Base-by-base conservation (phyloP, 2,329 filamentous ascomycete species). In the Pseudogymnoascus sp. region DNA sequence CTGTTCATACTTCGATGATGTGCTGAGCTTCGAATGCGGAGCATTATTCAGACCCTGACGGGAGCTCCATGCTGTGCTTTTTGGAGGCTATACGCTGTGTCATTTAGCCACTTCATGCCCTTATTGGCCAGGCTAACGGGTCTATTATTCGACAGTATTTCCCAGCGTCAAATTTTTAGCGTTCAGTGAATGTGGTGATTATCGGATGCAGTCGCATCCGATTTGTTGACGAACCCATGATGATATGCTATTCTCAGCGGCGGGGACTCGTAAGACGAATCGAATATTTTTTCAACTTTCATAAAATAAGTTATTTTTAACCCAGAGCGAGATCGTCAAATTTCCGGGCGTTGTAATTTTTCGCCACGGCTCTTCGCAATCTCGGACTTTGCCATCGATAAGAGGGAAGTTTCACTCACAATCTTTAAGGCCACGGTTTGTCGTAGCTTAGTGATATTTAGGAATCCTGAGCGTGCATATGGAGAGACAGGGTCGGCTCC, bases 251-350 rank as follows among this genome's bases (percentile, higher is more conserved):
- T 52, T 52, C 45, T 52, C 23, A 52, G 45, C 45, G n/a, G 45
- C 45, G 45, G 45, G 26, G 45, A 52, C 45, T 52, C 45, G 45
- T 30, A 30, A 30, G 45, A 52, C 45, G 26, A 52, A 52, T 52
- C 15, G 26, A 52, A 52, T 33, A 33, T 52, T 52, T 52, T 52
- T 18, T 52, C 45, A 3, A 52, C 26, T 52, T 52, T 52, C 45
- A 52, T 52, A 52, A 52, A 48, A 52, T 18, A 12, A 5, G 45
- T 52, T 52, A 52, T 52, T 52, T 52, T 52, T 52, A 26, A 26
- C 45, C 23, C 5, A 52, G 26, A 12, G n/a, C 45, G 45, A 30
- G 45, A 52, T 30, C 45, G 30, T 52, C 45, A 52, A 52, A 52
- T 52, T 52, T 52, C 45, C 45, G n/a, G 19, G 7, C 26, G n/a